Base-by-base conservation (phyloP, 768 basidiomycete genomes). In the Punctularia strigosozonata region DNA sequence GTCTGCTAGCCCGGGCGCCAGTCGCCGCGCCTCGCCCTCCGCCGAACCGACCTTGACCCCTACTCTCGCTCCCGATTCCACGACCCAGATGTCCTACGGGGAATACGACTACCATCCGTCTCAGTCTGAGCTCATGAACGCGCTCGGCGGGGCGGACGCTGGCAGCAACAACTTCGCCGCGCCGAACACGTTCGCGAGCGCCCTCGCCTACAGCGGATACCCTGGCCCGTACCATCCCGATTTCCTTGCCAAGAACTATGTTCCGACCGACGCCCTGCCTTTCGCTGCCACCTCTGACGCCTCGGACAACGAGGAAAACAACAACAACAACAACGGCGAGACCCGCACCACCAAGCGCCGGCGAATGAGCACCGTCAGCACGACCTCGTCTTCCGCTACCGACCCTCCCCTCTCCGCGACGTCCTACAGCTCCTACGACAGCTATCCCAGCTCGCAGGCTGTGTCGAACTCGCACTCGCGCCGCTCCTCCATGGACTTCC, bases 181-280 rank as follows among this genome's bases (percentile, higher is more conserved):
- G 26, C 56, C 51, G 42, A 15, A 50, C n/a, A 57, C 38, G 24
- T 59, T 46, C 54, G 52, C 48, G 42, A 61, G 8, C 58, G 61
- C 63, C 44, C 49, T 55, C 49, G 55, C 62, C 14, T 12, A 47
- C 28, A 10, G 8, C 33, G 19, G 8, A 37, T 84, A 68, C 55
- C 78, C 83, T 3, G 81, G 82, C 0, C 80, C 81, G 3, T 84
- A 81, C 47, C 77, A 82, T 45, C 79, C 80, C 2, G 83, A 85
- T 50, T 76, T 80, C 40, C 57, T 83, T 10, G 59, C 66, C 31
- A 75, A 79, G 49, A 48, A 72, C 36, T 73, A 59, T 50, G 56
- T 66, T 0, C 55, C 64, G 2, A 46, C 58, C 10, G 74, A 79
- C 45, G 63, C 75, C 0, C 62, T 80, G 5, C 73, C 74, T 0